A percentile compares a stretch with the other conserved stretches of the same genome.
These are phyloP conservation scores for Discostella stelligeroides DNA, from an alignment of 108 stramenopile genomes.

Conservation along the genomic window DNA sequence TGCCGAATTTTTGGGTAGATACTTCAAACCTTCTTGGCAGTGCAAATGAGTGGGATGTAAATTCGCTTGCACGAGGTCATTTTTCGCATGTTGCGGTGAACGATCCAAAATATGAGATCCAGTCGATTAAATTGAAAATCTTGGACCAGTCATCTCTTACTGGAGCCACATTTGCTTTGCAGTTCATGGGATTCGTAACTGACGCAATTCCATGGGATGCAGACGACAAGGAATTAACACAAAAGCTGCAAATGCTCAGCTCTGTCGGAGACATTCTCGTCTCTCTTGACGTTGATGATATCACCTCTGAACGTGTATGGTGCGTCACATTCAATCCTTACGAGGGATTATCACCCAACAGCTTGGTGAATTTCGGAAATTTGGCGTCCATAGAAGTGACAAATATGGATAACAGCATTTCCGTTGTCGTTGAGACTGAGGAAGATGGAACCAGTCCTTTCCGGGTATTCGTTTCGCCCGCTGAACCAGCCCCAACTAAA, in stretches of 20 bases:
- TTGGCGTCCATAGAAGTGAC: slow-evolving; percentile 18
- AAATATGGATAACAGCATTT: slow-evolving; percentile 19
- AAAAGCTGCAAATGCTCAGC: slow-evolving; percentile 52
- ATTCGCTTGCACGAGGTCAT: slow-evolving; percentile 35
- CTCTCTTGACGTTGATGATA: slow-evolving; percentile 14
- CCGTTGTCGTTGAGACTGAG: slow-evolving; percentile 18
- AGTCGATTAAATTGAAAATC: slow-evolving; percentile 13
- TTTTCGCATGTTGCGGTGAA: slow-evolving; percentile 43
- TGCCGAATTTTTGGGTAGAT: slow-evolving; percentile 52
- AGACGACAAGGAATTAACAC: slow-evolving; percentile 42
- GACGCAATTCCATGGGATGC: slow-evolving; percentile 46
- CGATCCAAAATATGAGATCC: slow-evolving; percentile 24
- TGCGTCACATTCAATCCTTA: slow-evolving; percentile 37
- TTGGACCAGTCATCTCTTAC: slow-evolving; percentile 2
- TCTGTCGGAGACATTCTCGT: slow-evolving; percentile 48
- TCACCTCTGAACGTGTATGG: slow-evolving; percentile 20
- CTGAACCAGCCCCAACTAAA: slow-evolving; percentile 20
- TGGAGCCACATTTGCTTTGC: slow-evolving; percentile 21
- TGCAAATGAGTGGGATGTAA: slow-evolving; percentile 35
- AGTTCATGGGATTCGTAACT: slow-evolving; percentile 23
- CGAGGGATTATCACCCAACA: slow-evolving; percentile 24
- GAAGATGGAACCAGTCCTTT: slow-evolving; percentile 54
- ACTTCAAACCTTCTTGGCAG: slow-evolving; percentile 46
- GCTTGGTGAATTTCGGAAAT: slow-evolving; percentile 40
- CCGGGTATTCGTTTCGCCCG: slow-evolving; percentile 50